Conservation (phyloP, 139 green algal species). For the Chlorella sorokiniana region DNA sequence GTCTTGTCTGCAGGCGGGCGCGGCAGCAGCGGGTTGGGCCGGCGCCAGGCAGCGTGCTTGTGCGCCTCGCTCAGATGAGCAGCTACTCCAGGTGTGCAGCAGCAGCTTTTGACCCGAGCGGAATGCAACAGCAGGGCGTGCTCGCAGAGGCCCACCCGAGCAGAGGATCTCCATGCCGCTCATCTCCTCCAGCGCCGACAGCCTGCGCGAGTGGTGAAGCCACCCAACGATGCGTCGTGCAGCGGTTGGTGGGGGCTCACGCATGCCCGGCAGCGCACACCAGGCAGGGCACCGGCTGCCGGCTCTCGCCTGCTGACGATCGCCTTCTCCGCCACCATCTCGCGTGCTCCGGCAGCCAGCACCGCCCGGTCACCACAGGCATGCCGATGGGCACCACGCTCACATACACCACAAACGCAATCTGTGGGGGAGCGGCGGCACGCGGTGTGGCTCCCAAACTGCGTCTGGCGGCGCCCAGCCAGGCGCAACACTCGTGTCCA, state of each 20-base stretch:
- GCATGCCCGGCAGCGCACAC: too few relatives aligned
- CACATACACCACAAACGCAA: conserved; percentile 3
- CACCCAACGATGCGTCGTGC: too few relatives aligned
- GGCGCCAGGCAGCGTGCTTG: too few relatives aligned
- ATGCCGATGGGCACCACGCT: conserved; percentile 44
- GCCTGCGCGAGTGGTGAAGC: conserved; percentile 67
- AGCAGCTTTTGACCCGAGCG: too few relatives aligned
- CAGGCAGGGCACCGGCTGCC: not conserved
- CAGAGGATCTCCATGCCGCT: conserved; percentile 85
- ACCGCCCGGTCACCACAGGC: conserved; percentile 44
- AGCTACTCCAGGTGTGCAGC: too few relatives aligned
- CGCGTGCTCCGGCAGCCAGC: conserved; percentile 42
- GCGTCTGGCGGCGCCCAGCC: not conserved
- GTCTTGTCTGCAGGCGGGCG: conserved; percentile 71
- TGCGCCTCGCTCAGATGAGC: too few relatives aligned
- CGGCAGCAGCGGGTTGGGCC: not conserved
- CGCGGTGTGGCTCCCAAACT: not conserved
- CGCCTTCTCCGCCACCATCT: conserved; percentile 47
- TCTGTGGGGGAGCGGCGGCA: not conserved
- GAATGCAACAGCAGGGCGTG: too few relatives aligned
- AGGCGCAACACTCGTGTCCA: not conserved
- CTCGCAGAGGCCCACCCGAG: conserved; percentile 39
- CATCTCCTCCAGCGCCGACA: conserved; percentile 85
- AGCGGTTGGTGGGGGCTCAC: too few relatives aligned
- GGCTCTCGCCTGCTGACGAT: conserved; percentile 24